Evolutionary conservation across 352 stramenopile species (phyloP).

Genomic region (Peronospora farinosa): DNA sequence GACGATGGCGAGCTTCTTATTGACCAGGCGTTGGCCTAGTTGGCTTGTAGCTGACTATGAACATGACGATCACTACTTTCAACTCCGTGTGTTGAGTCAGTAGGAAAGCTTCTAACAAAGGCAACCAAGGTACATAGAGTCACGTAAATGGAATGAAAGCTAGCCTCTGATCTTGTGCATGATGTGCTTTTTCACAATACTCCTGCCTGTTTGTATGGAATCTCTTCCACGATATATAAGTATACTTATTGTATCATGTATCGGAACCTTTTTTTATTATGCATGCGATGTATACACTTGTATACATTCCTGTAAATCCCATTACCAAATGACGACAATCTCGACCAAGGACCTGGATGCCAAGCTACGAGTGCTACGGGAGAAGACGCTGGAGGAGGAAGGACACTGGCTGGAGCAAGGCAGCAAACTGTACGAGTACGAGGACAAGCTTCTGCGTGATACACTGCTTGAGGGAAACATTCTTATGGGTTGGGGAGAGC

Average conservation of each 20-base stretch:
- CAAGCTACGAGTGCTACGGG: conserved; percentile 37
- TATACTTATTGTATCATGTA: no score
- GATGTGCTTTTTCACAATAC: not conserved
- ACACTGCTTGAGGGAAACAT: conserved; percentile 71
- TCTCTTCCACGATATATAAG: no score
- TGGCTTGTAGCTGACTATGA: conserved; percentile 6
- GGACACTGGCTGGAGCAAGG: conserved; percentile 54
- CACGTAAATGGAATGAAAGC: conserved; percentile 20
- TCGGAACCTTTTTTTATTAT: no score
- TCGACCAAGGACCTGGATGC: conserved; percentile 49
- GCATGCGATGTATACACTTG: not conserved
- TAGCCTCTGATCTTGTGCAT: conserved; percentile 1
- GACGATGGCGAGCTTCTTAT: conserved; percentile 35
- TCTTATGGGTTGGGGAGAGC: conserved; percentile 61
- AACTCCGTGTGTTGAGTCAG: conserved; percentile 1
- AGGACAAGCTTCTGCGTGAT: conserved; percentile 65
- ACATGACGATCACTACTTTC: conserved; percentile 1
- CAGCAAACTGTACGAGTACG: conserved; percentile 67
- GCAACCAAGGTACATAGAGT: conserved; percentile 2
- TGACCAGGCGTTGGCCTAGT: conserved; percentile 26
- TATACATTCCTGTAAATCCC: not conserved
- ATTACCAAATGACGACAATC: not conserved
- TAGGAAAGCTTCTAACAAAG: conserved; percentile 8
- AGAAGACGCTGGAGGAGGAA: conserved; percentile 41
- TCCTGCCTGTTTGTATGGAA: not conserved